Base-by-base conservation (phyloP, 2,329 filamentous ascomycete genomes). In the Clarireedia monteithiana region DNA sequence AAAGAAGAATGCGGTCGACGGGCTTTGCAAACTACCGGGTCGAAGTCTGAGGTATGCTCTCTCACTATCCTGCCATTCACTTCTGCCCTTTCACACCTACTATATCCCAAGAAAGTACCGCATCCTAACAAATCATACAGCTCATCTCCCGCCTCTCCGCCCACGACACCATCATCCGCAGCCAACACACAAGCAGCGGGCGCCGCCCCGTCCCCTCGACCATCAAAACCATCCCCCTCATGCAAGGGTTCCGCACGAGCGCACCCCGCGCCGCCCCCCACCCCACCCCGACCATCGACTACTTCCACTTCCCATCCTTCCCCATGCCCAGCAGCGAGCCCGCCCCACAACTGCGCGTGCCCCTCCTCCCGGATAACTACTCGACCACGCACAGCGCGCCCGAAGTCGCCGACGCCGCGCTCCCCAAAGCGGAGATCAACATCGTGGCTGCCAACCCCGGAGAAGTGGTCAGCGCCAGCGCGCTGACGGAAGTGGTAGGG, bases 171-270 rank as follows among this genome's bases (percentile, higher is more conserved):
- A 61, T 60, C 27, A 40, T 50, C 52, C 50, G 53, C 49, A 54
- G 58, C 15, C 60, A 63, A 58, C 65, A 72, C 60, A 68, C 59
- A 36, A 58, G 58, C 68, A 68, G 60, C 59, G 65, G 50, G 63
- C 66, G 58, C 57, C 68, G 58, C 62, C 56, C 63, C 64, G 50
- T 71, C 64, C 59, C 74, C 63, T 62, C 71, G 67, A 69, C 71
- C 17, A 50, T 55, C 66, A 75, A 75, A 61, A 71, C 71, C 57
- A 72, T 78, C 64, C 82, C 81, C 42, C 71, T 85, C 55, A 85
- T 85, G 82, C 82, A 85, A 72, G 80, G 78, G 66, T 84, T 85
- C 73, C 73, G 74, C 64, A 75, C 76, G 23, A 74, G 77, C 17
- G 70, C 74, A 3, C 68, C 77, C 15, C 63, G 69, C 10, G 65